A percentile compares a stretch with the other conserved stretches of the same genome.
phyloP scores from a whole-genome alignment of 2,329 filamentous ascomycete genomes.

The Fonsecaea pugnacius region DNA sequence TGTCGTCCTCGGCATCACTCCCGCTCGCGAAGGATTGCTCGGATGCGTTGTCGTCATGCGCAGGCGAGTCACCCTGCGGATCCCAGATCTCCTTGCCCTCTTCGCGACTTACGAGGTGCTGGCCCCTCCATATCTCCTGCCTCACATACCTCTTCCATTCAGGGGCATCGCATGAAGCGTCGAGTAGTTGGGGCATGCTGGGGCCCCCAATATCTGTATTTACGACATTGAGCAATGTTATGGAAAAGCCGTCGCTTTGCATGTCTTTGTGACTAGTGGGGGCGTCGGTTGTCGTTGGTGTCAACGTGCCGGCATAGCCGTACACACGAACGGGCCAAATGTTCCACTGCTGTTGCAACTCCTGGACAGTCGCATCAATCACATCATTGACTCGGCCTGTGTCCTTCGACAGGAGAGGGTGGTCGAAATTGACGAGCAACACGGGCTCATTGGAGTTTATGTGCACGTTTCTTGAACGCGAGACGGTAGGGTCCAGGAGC shows the following conservation, averaged over 20 bases:
- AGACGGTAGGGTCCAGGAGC: constrained; percentile 20
- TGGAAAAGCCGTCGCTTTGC: constrained; percentile 18
- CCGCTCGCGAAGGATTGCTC: constrained; percentile 25
- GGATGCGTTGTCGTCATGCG: constrained; percentile 21
- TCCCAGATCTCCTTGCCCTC: constrained; percentile 1
- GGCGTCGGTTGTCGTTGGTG: neutral
- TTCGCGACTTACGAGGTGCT: constrained; percentile 29
- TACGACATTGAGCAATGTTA: constrained; percentile 37
- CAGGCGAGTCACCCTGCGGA: neutral
- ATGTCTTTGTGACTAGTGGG: neutral
- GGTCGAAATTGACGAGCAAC: constrained; percentile 29
- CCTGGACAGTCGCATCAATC: constrained; percentile 19
- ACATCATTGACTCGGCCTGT: constrained; percentile 1
- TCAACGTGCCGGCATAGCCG: constrained; percentile 11
- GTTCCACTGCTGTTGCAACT: constrained; percentile 28
- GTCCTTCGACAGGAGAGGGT: neutral
- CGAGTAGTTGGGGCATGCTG: constrained; percentile 37
- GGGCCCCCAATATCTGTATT: constrained; percentile 38
- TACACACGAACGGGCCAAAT: constrained; percentile 36
- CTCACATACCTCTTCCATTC: constrained; percentile 30
- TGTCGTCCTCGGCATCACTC: constrained; percentile 12
- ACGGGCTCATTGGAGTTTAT: constrained; percentile 38
- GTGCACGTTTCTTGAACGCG: constrained; percentile 21
- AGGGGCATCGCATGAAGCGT: constrained; percentile 27
- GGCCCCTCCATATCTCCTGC: constrained; percentile 32